phyloP scores from a whole-genome alignment of 345 rosid genomes.

The Corchorus capsularis region DNA sequence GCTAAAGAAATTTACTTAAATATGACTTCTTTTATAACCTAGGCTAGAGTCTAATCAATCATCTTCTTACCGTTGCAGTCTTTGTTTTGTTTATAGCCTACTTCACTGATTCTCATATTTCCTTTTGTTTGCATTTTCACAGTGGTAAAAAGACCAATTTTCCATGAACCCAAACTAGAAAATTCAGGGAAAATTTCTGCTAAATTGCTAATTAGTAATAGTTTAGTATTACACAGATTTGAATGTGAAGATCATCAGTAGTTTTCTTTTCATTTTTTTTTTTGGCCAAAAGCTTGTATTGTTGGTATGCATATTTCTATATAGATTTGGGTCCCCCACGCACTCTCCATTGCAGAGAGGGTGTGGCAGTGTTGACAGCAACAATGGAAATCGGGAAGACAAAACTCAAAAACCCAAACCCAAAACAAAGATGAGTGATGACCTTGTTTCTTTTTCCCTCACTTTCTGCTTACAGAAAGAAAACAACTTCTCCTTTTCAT shows the following conservation, averaged over 20 bases:
- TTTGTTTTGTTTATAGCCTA: not conserved
- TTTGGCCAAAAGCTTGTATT: slow-evolving; percentile 29
- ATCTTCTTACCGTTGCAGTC: not conserved
- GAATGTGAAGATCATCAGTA: slow-evolving; percentile 34
- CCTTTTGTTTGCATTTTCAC: not conserved
- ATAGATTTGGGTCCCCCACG: slow-evolving; percentile 51
- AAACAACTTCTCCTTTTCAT: slow-evolving; percentile 19
- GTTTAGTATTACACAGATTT: slow-evolving; percentile 27
- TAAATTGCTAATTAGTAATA: not conserved
- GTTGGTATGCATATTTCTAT: slow-evolving; percentile 43
- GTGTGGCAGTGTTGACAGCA: slow-evolving; percentile 30
- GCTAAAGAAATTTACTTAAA: not conserved
- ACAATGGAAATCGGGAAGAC: slow-evolving; percentile 33
- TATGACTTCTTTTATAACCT: not conserved
- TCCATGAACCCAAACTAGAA: not conserved
- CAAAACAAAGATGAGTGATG: slow-evolving; percentile 16
- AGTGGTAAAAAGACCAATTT: not conserved
- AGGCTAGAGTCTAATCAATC: not conserved
- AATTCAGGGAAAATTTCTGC: not conserved
- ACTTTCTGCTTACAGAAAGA: slow-evolving; percentile 29
- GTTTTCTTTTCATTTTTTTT: slow-evolving; percentile 20
- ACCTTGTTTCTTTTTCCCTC: slow-evolving; percentile 17
- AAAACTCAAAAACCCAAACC: not conserved
- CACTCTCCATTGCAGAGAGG: slow-evolving; percentile 29
- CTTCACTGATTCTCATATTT: slow-evolving; percentile 4